Conservation (phyloP, 148 eudicot genomes). For the Oxyria digyna region DNA sequence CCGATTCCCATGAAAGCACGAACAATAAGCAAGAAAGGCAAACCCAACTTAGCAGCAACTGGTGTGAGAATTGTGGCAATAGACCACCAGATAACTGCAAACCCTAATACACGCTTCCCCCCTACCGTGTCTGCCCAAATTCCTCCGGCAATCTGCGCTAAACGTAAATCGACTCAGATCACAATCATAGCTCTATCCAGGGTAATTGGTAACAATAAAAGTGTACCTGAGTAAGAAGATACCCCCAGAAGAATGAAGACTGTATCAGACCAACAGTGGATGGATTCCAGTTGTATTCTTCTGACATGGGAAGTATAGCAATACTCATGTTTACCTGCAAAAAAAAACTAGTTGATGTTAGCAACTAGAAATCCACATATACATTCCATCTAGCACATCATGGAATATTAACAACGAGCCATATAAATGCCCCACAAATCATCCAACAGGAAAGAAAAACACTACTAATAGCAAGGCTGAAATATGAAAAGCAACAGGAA, state of each 20-base stretch:
- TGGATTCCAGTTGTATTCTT: constrained; percentile 70
- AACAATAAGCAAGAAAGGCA: constrained; percentile 71
- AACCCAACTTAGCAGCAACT: constrained; percentile 73
- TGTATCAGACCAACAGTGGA: constrained; percentile 89
- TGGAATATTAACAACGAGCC: too few species aligned
- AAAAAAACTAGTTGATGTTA: constrained; percentile 12
- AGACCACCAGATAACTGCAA: constrained; percentile 97
- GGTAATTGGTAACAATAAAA: not conserved
- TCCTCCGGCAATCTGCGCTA: constrained; percentile 79
- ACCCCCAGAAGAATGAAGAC: constrained; percentile 98
- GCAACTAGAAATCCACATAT: constrained; percentile 7
- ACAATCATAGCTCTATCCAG: not conserved
- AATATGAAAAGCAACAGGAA: too few species aligned
- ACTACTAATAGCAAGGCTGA: too few species aligned
- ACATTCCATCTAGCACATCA: too few species aligned
- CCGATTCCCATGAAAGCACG: constrained; percentile 98
- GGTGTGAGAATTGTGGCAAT: constrained; percentile 81
- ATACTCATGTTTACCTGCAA: constrained; percentile 97
- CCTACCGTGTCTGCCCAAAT: constrained; percentile 97
- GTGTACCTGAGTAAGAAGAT: constrained; percentile 87
- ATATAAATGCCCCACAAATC: too few species aligned
- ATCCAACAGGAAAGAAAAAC: too few species aligned
- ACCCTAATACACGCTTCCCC: constrained; percentile 74
- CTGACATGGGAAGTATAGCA: constrained; percentile 95
- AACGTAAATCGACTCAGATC: constrained; percentile 2